These are phyloP conservation scores for Aspergillus intermedius DNA, from an alignment of 2,329 filamentous ascomycete species.

Conservation along the genomic window DNA sequence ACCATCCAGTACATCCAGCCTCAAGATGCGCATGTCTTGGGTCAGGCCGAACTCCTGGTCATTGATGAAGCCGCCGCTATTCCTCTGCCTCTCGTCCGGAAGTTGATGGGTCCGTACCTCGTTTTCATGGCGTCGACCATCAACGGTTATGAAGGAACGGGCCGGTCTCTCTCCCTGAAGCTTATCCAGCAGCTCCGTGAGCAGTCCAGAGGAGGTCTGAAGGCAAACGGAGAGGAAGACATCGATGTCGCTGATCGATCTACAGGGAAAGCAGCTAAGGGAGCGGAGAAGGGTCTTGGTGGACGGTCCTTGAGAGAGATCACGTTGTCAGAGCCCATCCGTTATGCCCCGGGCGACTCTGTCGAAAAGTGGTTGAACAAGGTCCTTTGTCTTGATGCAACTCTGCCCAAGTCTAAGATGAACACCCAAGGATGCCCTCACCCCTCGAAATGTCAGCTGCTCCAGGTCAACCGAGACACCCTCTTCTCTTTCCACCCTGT, in stretches of 20 bases:
- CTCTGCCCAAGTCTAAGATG: slow-evolving; percentile 69
- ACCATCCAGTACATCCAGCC: slow-evolving; percentile 98
- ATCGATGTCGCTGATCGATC: slow-evolving; percentile 68
- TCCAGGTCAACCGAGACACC: slow-evolving; percentile 93
- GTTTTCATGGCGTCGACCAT: slow-evolving; percentile 99
- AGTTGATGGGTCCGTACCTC: slow-evolving; percentile 92
- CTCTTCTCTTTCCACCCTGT: slow-evolving; percentile 97
- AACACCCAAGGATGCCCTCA: slow-evolving; percentile 76
- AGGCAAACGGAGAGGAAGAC: slow-evolving; percentile 48
- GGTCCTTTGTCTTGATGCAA: slow-evolving; percentile 87
- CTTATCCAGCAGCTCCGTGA: slow-evolving; percentile 95
- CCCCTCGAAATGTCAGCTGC: slow-evolving; percentile 81
- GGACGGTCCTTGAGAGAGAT: slow-evolving; percentile 83
- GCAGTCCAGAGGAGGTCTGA: slow-evolving; percentile 65
- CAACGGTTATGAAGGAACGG: slow-evolving; percentile 97
- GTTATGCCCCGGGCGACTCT: slow-evolving; percentile 81
- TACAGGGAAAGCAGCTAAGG: slow-evolving; percentile 66
- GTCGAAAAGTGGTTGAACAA: slow-evolving; percentile 97
- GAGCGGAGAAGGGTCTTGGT: slow-evolving; percentile 53
- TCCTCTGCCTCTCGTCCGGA: slow-evolving; percentile 81
- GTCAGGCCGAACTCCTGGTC: slow-evolving; percentile 89
- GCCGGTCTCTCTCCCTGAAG: slow-evolving; percentile 88
- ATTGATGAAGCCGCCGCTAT: slow-evolving; percentile 98
- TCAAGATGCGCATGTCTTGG: slow-evolving; percentile 88
- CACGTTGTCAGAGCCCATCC: slow-evolving; percentile 85